Base-by-base conservation (phyloP, 2,329 filamentous ascomycete species). In the Colletotrichum tanaceti region DNA sequence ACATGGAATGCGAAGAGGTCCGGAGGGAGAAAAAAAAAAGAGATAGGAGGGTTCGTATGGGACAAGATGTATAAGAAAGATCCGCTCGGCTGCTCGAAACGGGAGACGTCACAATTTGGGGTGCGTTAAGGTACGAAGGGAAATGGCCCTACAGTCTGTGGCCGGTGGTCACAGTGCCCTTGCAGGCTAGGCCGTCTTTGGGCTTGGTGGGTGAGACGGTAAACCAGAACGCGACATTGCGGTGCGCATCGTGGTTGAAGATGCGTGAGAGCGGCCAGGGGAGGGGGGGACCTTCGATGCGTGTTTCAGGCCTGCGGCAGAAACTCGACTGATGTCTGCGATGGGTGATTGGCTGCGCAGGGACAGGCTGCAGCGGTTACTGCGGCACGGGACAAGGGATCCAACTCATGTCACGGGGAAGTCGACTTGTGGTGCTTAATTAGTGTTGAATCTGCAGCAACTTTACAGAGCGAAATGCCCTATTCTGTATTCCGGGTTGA, bases 31-130 rank as follows among this genome's bases (percentile, higher is more conserved):
- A 52, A 61, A 28, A 52, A 61, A 28, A 47, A 46, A 43, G 53
- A 58, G 35, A 49, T n/a, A 28, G 43, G 39, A 58, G 55, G 47
- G 49, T 46, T 66, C 35, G 49, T 50, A 39, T 41, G 54, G 54
- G 14, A 28, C 61, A 57, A 60, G 46, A 68, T 68, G 62, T 66
- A 67, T 49, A 35, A 50, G 54, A 52, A 35, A 65, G 63, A 63
- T 63, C 68, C 44, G 61, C 59, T 62, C 46, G 61, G 70, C 68
- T 63, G 69, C 67, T 72, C 73, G 74, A 77, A 75, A 76, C 74
- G 65, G 70, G 65, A 72, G 70, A 71, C 70, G 75, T 75, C 73
- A 74, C 71, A 74, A 71, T 72, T 58, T 65, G 65, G 60, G 63
- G 58, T 44, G 46, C 58, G 58, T 62, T 64, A 68, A 54, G 73